Base-by-base conservation (phyloP, 495 filamentous ascomycete genomes). In the Terfezia boudieri region DNA sequence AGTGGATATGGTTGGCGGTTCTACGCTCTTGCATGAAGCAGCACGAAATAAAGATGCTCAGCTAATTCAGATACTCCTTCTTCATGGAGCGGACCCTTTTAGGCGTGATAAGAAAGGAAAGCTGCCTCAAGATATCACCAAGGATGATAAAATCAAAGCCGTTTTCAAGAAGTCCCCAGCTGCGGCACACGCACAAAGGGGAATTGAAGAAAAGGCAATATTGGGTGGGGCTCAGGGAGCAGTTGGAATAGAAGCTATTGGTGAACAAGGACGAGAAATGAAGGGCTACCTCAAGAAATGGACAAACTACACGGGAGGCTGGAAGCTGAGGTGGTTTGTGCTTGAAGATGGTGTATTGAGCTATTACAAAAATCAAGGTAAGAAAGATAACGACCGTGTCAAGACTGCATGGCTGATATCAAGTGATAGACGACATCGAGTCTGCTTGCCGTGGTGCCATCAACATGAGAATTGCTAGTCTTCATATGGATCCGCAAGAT, bases 231-330 rank as follows among this genome's bases (percentile, higher is more conserved):
- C 22, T 51, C 37, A 26, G 22, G 56, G 56, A 49, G 74, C 74
- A 6, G 78, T 82, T 58, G 74, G 71, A 1, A 71, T 75, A 8
- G 65, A 74, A 4, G 70, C 71, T 8, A 71, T 75, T 46, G 70
- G 71, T 0, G 69, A 73, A 35, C 74, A 76, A 16, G 79, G 81
- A 9, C 77, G 87, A 49, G 90, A 96, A 66, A 95, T 96, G 86
- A 94, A 88, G 69, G 90, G 90, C 9, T 98, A 96, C 66, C 71
- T 98, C 55, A 94, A 94, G 67, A 98, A 98, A 64, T 98, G 90
- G 90, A 96, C 90, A 20, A 98, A 98, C 61, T 98, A 98, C 66
- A 86, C 88, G 9, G 85, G 79, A 62, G 90, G 90, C 4, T 96
- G 90, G 69, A 94, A 98, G 69, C 69, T 98, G 53, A 76, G 90